Evolutionary conservation across 306 rosid species (phyloP).

Genomic region (Cucurbita moschata): DNA sequence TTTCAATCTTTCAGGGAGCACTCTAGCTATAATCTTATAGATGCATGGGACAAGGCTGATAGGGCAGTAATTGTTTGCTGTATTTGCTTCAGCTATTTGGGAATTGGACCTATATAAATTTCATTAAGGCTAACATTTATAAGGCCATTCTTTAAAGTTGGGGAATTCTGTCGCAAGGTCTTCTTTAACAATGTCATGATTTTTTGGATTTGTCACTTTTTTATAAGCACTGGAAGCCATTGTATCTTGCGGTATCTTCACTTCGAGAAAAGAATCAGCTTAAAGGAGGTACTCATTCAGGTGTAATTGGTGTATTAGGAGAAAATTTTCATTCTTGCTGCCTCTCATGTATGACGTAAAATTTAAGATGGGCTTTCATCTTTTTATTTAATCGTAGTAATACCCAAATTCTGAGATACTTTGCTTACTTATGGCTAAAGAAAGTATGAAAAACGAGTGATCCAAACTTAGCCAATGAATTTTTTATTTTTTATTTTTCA

Average conservation of each 20-base stretch:
- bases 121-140: neutral
- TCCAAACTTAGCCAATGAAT: neutral
- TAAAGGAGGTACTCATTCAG: neutral
- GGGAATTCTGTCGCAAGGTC: neutral
- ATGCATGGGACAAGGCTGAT: neutral
- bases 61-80: neutral
- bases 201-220: neutral
- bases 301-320: neutral
- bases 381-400: neutral
- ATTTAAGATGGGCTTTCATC: neutral
- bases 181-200: neutral
- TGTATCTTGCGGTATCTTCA: neutral
- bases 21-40: neutral
- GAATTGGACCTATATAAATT: neutral
- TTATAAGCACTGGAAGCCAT: neutral
- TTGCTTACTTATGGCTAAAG: neutral
- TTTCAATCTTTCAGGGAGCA: neutral
- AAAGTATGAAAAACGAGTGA: neutral
- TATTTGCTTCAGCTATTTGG: neutral
- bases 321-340: no score
- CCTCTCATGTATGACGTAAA: neutral
- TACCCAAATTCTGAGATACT: neutral
- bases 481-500: neutral
- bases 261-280: neutral
- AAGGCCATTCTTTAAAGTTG: neutral